Evolutionary conservation across 345 rosid species (phyloP).

Genomic region (Citrus hindsii): DNA sequence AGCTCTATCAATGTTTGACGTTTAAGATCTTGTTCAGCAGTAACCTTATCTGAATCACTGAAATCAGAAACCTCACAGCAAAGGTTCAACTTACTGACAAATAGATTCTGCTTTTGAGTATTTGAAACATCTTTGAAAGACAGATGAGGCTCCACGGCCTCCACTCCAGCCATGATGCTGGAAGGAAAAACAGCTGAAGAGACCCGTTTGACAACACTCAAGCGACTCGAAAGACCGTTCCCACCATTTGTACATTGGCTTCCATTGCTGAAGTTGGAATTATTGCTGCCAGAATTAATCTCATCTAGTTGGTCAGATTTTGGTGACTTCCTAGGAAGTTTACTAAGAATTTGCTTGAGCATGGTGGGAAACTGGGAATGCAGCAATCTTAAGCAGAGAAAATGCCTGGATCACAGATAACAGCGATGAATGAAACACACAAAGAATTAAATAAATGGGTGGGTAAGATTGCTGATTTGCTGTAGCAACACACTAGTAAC

Average conservation of each 20-base stretch:
- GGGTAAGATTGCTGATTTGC: neutral
- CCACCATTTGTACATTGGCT: slow-evolving; percentile 56
- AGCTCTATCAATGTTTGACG: slow-evolving; percentile 53
- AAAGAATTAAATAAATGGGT: slow-evolving; percentile 1
- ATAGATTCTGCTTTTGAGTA: slow-evolving; percentile 64
- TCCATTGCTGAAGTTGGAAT: slow-evolving; percentile 35
- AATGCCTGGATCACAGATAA: slow-evolving; percentile 19
- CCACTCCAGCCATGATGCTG: slow-evolving; percentile 66
- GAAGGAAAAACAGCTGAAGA: slow-evolving; percentile 81
- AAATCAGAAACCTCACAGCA: slow-evolving; percentile 55
- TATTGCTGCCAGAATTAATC: slow-evolving; percentile 36
- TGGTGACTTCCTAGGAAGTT: slow-evolving; percentile 61
- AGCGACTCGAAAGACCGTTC: slow-evolving; percentile 51
- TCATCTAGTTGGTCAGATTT: slow-evolving; percentile 46
- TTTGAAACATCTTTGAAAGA: slow-evolving; percentile 74
- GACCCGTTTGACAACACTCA: slow-evolving; percentile 75
- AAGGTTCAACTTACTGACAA: slow-evolving; percentile 65
- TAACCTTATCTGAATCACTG: slow-evolving; percentile 44
- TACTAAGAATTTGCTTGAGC: slow-evolving; percentile 80
- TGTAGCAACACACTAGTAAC: neutral
- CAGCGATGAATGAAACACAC: neutral
- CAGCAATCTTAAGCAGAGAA: slow-evolving; percentile 25
- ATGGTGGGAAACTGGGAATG: slow-evolving; percentile 35
- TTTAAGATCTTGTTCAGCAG: slow-evolving; percentile 51
- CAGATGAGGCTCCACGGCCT: slow-evolving; percentile 68